Percentiles rank a stretch among this genome's conserved stretches.
phyloP scores from a whole-genome alignment of 192 early-diverging fungal species.

The Linnemannia exigua region DNA sequence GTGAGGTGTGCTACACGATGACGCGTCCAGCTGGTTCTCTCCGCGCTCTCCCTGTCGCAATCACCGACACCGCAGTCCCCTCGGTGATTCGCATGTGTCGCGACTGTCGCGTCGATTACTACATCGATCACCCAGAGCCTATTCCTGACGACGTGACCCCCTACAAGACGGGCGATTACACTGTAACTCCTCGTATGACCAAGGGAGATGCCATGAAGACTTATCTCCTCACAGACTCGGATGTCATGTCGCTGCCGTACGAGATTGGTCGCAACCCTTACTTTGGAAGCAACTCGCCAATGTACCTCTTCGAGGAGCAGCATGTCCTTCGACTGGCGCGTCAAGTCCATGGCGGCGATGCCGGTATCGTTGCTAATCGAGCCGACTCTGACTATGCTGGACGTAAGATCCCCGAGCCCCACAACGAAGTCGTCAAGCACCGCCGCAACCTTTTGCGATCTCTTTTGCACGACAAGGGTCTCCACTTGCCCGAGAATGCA shows the following conservation, averaged over 20 bases:
- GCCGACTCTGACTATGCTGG: conserved; percentile 1
- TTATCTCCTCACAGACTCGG: background rate
- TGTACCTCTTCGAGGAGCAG: conserved; percentile 14
- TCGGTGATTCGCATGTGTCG: background rate
- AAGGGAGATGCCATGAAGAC: conserved; percentile 20
- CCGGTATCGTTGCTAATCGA: background rate
- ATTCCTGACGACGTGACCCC: background rate
- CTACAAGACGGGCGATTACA: background rate
- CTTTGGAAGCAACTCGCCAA: background rate
- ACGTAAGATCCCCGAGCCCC: conserved; percentile 8
- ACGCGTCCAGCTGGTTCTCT: background rate
- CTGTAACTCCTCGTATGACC: conserved; percentile 8
- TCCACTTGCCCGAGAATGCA: background rate
- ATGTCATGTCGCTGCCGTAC: conserved; percentile 12
- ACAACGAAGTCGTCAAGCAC: background rate
- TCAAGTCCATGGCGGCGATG: conserved; percentile 4
- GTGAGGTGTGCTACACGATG: background rate
- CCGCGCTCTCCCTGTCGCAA: background rate
- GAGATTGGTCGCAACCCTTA: conserved; percentile 16
- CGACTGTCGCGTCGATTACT: conserved; percentile 3
- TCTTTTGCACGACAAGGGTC: background rate
- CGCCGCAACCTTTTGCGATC: background rate
- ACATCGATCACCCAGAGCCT: background rate
- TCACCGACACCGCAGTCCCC: background rate
- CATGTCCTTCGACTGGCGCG: conserved; percentile 5